Evolutionary conservation across 2,329 filamentous ascomycete species (phyloP).

Genomic region (Colletotrichum spinosum): DNA sequence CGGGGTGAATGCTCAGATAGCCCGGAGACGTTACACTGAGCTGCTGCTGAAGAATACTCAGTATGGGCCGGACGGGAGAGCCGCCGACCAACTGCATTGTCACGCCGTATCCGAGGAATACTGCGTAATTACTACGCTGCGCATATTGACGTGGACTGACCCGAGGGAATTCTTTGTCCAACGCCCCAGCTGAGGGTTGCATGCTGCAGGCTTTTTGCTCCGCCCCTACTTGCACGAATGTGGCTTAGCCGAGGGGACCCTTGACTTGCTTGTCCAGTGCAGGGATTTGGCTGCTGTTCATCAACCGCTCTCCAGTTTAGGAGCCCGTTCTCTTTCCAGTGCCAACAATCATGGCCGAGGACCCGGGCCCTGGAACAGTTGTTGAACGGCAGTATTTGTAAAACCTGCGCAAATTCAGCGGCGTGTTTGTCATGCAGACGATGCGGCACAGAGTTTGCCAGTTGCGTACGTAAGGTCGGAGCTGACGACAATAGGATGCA

Average conservation of each 20-base stretch:
- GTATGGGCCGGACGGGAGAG: too few relatives aligned
- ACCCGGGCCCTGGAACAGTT: too few relatives aligned
- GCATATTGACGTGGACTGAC: too few relatives aligned
- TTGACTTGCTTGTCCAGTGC: not conserved
- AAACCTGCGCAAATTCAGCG: too few relatives aligned
- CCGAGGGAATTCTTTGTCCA: not conserved
- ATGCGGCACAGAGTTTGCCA: not conserved
- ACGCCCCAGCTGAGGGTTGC: conserved; percentile 1
- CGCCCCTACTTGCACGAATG: not conserved
- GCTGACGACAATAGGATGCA: too few relatives aligned
- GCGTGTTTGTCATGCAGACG: too few relatives aligned
- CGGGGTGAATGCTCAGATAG: too few relatives aligned
- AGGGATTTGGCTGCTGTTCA: conserved; percentile 15
- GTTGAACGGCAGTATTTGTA: too few relatives aligned
- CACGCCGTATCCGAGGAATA: too few relatives aligned
- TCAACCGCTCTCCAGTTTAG: not conserved
- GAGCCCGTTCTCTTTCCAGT: not conserved
- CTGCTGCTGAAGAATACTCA: too few relatives aligned
- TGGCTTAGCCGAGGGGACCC: conserved; percentile 1
- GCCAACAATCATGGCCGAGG: not conserved
- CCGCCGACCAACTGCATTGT: not conserved
- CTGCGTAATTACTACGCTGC: too few relatives aligned
- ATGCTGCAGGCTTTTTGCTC: conserved; percentile 14
- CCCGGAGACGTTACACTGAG: too few relatives aligned
- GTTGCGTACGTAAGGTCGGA: not conserved